Base-by-base conservation (phyloP, 208 protist genomes). In the Endotrypanum monterogeii region DNA sequence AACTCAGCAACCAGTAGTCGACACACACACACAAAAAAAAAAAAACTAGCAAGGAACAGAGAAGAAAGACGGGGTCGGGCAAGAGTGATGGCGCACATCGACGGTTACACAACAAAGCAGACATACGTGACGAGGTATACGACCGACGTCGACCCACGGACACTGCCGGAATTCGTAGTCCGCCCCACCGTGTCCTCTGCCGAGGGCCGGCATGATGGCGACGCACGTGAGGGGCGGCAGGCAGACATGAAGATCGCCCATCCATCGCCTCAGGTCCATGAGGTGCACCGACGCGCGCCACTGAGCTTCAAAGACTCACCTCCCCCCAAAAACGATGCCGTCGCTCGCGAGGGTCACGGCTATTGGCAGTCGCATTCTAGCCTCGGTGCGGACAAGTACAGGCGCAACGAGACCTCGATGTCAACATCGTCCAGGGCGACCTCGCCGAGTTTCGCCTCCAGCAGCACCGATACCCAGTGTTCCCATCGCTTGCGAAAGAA, bases 401-500 rank as follows among this genome's bases (percentile, higher is more conserved):
- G 39, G 23, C 35, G 16, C 39, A n/a, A 30, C 41, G 25, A 46
- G 0, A 12, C 39, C 41, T 68, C 25, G 39, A 25, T 41, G 50
- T 54, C 65, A 0, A 58, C 67, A 56, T 74, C 67, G 48, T 56
- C 71, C 73, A 35, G 18, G 20, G n/a, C 58, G 6, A 41, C 30
- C 58, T 79, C 73, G 1, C 51, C 44, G 28, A 54, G 18, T 5
- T 39, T 32, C 28, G 37, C 23, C 44, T 65, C 67, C 37, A 71
- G 3, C 50, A 68, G 23, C 30, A 67, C 14, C 4, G 52, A 46
- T 23, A 25, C 61, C 20, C 58, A 72, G 16, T n/a, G 35, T 25
- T 16, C 35, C 9, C 89, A 85, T 41, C 86, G 82, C n/a, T 66
- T 87, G 23, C 71, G 80, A 16, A 94, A 89, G 76, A 91, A 90